Base-by-base conservation (phyloP, 352 stramenopile genomes). In the Globisporangium nunn region DNA sequence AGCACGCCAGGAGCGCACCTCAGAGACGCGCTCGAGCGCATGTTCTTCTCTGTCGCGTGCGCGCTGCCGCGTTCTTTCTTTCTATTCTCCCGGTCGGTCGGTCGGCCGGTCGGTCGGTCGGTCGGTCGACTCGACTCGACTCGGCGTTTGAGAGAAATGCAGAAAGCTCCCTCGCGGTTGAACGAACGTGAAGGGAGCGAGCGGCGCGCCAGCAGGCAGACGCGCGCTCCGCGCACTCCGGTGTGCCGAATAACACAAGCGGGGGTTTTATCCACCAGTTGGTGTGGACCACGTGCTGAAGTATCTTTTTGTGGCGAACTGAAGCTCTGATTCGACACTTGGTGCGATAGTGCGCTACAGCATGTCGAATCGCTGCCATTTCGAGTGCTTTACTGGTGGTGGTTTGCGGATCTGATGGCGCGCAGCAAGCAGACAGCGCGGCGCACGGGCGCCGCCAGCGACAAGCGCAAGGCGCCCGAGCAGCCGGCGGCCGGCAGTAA, bases 351-450 rank as follows among this genome's bases (percentile, higher is more conserved):
- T 11, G 6, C 6, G 33, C 6, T 37, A 0, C 33, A 8, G 2
- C 33, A 37, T 37, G 33, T 37, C 33, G 33, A 37, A 37, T 37
- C 4, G 33, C 14, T 46, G 18, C 12, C 12, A 18, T 37, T 37
- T 37, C 6, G 33, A 5, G 6, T 8, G 33, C 33, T 11, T 37
- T 37, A 37, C 10, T 37, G 6, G 33, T 17, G 10, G n/a, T 23
- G 14, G 40, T 28, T 46, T 12, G 40, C 6, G 6, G 44, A 6
- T 30, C 8, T 28, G 43, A 49, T 49, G 44, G 44, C 44, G 44
- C 44, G 44, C n/a, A 49, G 44, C 44, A 49, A 49, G 35, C 55
- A 66, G 48, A 87, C 85, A 55, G 73, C 77, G 29, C 77, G 79
- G 43, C 63, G 52, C 43, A 5, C 50, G 23, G 30, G 50, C 18